Evolutionary conservation across 2,329 filamentous ascomycete genomes (phyloP), one percentile per base, ranked within the genome.

Genomic region (Penicillium sp.): DNA sequence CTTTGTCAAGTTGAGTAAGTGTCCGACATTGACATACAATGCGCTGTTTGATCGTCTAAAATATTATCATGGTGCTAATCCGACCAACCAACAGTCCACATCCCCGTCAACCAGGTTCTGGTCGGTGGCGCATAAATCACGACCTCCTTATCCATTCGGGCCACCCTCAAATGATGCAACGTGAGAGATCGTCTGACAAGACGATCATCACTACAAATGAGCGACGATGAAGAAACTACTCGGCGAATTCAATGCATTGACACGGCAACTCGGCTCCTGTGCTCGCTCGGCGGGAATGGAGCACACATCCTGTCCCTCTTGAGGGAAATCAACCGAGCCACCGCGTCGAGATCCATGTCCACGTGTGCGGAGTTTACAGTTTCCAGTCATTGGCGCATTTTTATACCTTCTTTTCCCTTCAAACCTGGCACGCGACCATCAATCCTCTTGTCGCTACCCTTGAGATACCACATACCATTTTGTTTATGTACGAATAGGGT

Each of bases 1-100:
- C 66, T 72, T 81, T 47, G 77, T 81, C 55, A 81, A 81, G 70
- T 66, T 81, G 66, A 80, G 78, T 80, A 62, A 55, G 76, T 69
- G 25, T 29, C 34, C 39, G 25, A 37, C 27, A 27, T 8, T 27
- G 39, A 33, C 7, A 29, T n/a, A 29, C 5, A 4, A 7, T 38
- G 34, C 3, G 9, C 36, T 43, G 36, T 46, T 9, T 28, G 3
- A 26, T 18, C 26, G 18, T 29, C 2, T 33, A 34, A 42, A 9
- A 18, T 18, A 18, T 18, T 18, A 18, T 18, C 18, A 3, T 18
- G 18, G 18, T 18, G 39, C 57, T 64, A 53, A 63, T 39, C 18
- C 43, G 18, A 29, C 1, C 3, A 18, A 26, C 43, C 43, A 13
- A 4, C 34, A 76, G 73, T 76, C 61, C 73, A 76, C 53, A 76